These are phyloP conservation scores for Leccinum barrowsii DNA, from an alignment of 768 basidiomycete genomes.

Conservation along the genomic window DNA sequence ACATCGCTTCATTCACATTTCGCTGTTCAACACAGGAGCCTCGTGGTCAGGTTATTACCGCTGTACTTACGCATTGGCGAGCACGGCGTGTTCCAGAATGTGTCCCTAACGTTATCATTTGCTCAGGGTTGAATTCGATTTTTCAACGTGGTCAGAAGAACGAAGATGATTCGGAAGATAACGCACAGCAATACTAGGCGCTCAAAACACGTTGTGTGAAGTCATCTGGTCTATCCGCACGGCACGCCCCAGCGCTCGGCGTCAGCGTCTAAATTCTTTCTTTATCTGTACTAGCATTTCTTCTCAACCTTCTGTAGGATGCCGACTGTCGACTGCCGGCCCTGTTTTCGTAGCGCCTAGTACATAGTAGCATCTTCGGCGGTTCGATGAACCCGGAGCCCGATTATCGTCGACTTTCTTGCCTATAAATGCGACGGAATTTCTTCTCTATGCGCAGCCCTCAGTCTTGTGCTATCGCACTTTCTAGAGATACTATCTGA, in stretches of 20 bases:
- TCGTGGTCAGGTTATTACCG: conserved; percentile 4
- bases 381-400: neutral
- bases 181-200: neutral
- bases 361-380: neutral
- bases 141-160: neutral
- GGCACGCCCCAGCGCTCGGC: neutral
- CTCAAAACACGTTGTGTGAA: neutral
- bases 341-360: neutral
- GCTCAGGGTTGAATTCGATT: neutral
- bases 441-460: neutral
- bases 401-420: neutral
- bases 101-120: conserved; percentile 4
- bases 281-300: neutral
- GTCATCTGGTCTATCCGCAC: no score
- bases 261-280: neutral
- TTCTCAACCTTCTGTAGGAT: neutral
- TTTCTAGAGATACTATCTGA: neutral
- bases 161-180: neutral
- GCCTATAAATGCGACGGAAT: neutral
- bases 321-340: neutral
- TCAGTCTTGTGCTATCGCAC: neutral
- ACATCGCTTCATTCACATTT: neutral
- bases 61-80: neutral
- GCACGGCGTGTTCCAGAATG: neutral
- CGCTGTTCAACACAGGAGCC: neutral